phyloP scores from a whole-genome alignment of 2,329 filamentous ascomycete genomes.

The Sporothrix sp. region DNA sequence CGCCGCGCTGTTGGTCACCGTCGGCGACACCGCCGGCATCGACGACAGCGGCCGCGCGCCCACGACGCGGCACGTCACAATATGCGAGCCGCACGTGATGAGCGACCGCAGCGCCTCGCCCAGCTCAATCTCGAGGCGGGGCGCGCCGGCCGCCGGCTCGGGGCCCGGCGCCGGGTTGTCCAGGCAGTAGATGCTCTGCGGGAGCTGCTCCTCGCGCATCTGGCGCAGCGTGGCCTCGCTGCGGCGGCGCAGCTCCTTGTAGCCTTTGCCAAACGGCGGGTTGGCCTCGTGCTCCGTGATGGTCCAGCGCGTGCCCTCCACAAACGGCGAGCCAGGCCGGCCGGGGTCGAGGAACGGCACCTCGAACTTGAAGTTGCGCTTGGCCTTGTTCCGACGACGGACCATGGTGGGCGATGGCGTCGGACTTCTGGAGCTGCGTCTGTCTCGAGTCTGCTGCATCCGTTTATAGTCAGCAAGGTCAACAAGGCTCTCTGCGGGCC shows the following conservation, averaged over 20 bases:
- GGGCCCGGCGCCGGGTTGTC: constrained; percentile 12
- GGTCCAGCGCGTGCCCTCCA: not conserved
- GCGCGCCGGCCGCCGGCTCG: not conserved
- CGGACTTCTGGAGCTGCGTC: no score
- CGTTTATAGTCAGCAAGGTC: no score
- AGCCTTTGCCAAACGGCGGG: constrained; percentile 15
- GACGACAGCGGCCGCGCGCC: no score
- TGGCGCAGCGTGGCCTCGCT: constrained; percentile 3
- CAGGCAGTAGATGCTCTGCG: constrained; percentile 16
- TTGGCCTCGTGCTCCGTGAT: constrained; percentile 10
- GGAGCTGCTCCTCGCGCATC: constrained; percentile 15
- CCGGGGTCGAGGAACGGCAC: constrained; percentile 8
- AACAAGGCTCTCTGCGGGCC: no score
- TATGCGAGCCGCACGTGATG: constrained; percentile 5
- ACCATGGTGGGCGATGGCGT: not conserved
- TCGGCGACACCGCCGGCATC: no score
- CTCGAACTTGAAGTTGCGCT: constrained; percentile 6
- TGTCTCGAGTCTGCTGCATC: no score
- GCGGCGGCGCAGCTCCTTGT: constrained; percentile 11
- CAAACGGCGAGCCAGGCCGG: constrained; percentile 9
- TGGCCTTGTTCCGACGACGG: not conserved
- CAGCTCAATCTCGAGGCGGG: constrained; percentile 5
- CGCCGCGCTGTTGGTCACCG: no score
- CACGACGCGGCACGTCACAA: constrained; percentile 13
- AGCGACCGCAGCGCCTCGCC: constrained; percentile 9